Conservation (phyloP, 1,284 basidiomycete species). For the Puccinia polysora region DNA sequence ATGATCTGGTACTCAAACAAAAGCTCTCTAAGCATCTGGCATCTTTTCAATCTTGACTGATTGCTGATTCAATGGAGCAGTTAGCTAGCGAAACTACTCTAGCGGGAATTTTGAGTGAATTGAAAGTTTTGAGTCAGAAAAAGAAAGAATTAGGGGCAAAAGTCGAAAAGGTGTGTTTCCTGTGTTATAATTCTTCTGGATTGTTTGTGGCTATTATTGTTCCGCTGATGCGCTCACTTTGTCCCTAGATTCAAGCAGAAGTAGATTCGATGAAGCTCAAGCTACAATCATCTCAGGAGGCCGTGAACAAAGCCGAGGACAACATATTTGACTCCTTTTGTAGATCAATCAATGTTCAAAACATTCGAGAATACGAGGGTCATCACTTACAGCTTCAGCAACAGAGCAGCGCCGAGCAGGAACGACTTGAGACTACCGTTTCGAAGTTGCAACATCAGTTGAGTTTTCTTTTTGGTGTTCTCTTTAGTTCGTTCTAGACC, state of each 20-base stretch:
- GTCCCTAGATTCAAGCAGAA: slow-evolving; percentile 4
- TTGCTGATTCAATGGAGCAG: slow-evolving; percentile 50
- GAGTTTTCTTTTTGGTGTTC: slow-evolving; percentile 48
- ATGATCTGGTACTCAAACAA: slow-evolving; percentile 68
- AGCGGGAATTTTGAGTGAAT: slow-evolving; percentile 69
- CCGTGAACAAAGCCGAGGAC: slow-evolving; percentile 74
- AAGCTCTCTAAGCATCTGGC: not conserved
- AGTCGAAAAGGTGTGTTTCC: slow-evolving; percentile 60
- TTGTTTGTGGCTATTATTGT: not conserved
- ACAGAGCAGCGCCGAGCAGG: slow-evolving; percentile 75
- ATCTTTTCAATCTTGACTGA: not conserved
- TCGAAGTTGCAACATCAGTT: slow-evolving; percentile 81
- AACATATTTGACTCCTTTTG: slow-evolving; percentile 76
- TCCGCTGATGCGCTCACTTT: not conserved
- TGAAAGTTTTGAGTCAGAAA: slow-evolving; percentile 61
- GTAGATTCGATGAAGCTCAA: slow-evolving; percentile 60
- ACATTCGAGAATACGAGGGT: slow-evolving; percentile 92
- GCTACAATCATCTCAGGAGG: slow-evolving; percentile 61
- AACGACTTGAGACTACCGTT: slow-evolving; percentile 80
- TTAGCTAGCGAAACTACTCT: slow-evolving; percentile 64
- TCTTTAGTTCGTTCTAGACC: not conserved
- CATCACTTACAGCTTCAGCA: slow-evolving; percentile 80
- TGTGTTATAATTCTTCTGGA: not conserved
- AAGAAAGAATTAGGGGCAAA: slow-evolving; percentile 68
- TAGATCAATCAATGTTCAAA: slow-evolving; percentile 67